Evolutionary conservation across 192 early-diverging fungal genomes (phyloP), one percentile per base, ranked within the genome.

Genomic region (Martensiomyces pterosporus): DNA sequence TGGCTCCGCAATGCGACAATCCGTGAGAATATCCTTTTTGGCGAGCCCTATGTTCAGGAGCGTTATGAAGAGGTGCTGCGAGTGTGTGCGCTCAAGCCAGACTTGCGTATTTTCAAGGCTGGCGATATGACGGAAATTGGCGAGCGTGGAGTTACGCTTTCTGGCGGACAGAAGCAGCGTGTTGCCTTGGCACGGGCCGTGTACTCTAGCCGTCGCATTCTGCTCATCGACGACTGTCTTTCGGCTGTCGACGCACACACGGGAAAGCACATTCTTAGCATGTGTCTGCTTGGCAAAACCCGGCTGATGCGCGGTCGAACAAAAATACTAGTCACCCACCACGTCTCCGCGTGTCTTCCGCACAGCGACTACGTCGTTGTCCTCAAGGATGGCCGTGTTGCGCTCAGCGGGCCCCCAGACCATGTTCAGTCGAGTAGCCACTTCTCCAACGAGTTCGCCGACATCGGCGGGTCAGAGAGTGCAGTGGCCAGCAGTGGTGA

Each of bases 221-320:
- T 94, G 29, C 63, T 94, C 3, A 64, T 93, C 47, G 93, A 97
- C 63, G 94, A 94, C 64, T 89, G 86, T 60, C 73, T 97, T 35
- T 90, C 88, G 17, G 97, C 97, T 19, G 95, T 97, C 0, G 97
- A 99, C 61, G 84, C 92, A 3, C 93, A 93, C 39, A 98, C 95
- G 1, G 92, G 86, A 16, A 83, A 84, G 38, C 88, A 91, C 50
- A 73, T 99, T 23, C 84, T 89, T 39, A 78, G 84, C 7, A 56
- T 85, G 34, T 92, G 89, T 44, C 52, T 98, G 52, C 71, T 82
- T 16, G 82, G 82, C 16, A 26, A 47, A 27, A 54, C 62, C n/a
- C 81, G 79, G 16, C 64, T 92, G 39, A 78, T 99, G 79, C 55
- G 54, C 2, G 78, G 81, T 19, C 78, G 92, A 9, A 99, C 96